Evolutionary conservation across 305 asterid genomes (phyloP).

Genomic region (Fraxinus ornus): DNA sequence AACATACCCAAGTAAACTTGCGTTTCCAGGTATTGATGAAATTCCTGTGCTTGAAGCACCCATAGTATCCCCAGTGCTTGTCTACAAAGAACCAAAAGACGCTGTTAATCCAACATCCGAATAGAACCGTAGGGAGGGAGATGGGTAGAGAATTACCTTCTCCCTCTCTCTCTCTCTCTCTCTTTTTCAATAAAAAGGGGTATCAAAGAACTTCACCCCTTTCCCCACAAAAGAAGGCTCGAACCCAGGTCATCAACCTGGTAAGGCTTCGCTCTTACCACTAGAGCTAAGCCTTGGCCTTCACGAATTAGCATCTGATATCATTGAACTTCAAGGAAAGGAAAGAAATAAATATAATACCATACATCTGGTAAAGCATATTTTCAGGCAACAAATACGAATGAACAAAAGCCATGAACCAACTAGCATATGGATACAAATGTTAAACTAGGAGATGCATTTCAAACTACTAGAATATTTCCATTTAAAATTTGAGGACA

Average conservation of each 20-base stretch:
- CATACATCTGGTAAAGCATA: not conserved
- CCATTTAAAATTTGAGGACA: not conserved
- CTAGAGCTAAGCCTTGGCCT: not conserved
- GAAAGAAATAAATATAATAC: conserved; percentile 1
- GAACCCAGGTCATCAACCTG: not conserved
- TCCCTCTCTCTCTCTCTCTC: no score
- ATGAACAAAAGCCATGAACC: not conserved
- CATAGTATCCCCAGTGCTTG: conserved; percentile 53
- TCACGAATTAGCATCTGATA: not conserved
- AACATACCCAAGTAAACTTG: conserved; percentile 91
- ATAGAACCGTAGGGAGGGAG: not conserved
- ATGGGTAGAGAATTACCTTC: not conserved
- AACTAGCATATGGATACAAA: conserved; percentile 6
- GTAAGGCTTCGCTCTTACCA: not conserved
- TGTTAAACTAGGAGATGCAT: conserved; percentile 1
- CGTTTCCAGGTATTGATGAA: conserved; percentile 77
- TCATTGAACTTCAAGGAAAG: conserved; percentile 7
- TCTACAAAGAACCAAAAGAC: conserved; percentile 41
- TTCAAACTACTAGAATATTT: not conserved
- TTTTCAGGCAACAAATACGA: not conserved
- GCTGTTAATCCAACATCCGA: conserved; percentile 21
- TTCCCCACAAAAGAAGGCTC: not conserved
- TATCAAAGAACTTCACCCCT: no score
- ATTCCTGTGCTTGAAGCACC: conserved; percentile 51
- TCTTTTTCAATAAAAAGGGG: not conserved